Evolutionary conservation across 768 basidiomycete species (phyloP).

Genomic region (Suillus subalutaceus): DNA sequence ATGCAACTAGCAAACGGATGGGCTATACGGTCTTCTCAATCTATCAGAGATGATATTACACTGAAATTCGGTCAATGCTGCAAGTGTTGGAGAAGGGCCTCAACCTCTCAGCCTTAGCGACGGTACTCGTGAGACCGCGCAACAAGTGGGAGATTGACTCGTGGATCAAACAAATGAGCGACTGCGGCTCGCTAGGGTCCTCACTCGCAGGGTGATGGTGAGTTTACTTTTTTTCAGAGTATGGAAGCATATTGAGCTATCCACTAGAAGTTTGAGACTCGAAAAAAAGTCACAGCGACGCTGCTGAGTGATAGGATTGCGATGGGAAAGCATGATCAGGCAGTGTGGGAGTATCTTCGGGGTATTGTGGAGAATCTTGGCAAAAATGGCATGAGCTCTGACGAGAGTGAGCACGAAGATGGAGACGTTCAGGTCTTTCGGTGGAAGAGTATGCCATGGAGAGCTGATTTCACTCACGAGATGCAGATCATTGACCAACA

Average conservation of each 20-base stretch:
- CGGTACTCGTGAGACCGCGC: too few relatives aligned
- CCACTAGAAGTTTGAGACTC: background rate
- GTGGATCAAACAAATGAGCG: background rate
- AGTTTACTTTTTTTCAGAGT: background rate
- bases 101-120: too few relatives aligned
- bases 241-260: too few relatives aligned
- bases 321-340: background rate
- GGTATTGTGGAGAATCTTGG: background rate
- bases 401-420: background rate
- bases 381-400: constrained; percentile 12
- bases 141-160: background rate
- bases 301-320: background rate
- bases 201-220: background rate
- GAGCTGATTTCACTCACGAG: background rate
- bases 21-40: too few relatives aligned
- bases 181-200: background rate
- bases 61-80: background rate
- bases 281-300: background rate
- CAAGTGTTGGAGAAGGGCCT: background rate
- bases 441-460: background rate
- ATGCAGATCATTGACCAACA: background rate
- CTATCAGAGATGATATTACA: too few relatives aligned
- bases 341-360: background rate
- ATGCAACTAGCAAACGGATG: too few relatives aligned
- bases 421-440: background rate